Conservation (phyloP, 208 protist genomes). For the Leishmania major region DNA sequence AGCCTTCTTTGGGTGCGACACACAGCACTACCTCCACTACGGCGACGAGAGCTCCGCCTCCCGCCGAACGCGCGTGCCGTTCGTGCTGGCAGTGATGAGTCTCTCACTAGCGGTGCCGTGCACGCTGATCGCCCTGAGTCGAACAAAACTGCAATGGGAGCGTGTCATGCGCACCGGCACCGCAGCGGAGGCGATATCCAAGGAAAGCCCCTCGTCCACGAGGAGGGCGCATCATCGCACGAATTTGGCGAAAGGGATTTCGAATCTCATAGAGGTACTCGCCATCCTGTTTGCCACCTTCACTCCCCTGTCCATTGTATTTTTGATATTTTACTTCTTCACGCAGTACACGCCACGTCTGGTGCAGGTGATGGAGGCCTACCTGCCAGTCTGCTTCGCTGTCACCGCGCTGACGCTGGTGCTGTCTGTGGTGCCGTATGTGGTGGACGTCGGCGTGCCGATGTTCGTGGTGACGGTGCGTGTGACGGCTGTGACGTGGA, state of each 20-base stretch:
- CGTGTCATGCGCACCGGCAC: conserved; percentile 6
- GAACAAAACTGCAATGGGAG: conserved; percentile 59
- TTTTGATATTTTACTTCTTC: conserved; percentile 53
- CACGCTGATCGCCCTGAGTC: conserved; percentile 62
- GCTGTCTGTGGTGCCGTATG: conserved; percentile 66
- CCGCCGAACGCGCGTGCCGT: conserved; percentile 51
- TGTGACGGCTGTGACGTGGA: conserved; percentile 48
- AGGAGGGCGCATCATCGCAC: conserved; percentile 9
- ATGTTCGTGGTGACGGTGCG: conserved; percentile 40
- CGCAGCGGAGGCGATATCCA: neutral
- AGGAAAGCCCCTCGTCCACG: neutral
- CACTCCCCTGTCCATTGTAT: conserved; percentile 40
- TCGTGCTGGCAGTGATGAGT: conserved; percentile 63
- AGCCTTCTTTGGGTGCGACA: conserved; percentile 33
- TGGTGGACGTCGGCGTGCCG: conserved; percentile 46
- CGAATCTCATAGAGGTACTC: conserved; percentile 56
- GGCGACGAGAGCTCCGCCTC: conserved; percentile 7
- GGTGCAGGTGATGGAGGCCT: conserved; percentile 35
- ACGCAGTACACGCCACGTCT: conserved; percentile 48
- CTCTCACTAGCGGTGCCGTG: conserved; percentile 64
- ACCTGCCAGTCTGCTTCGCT: conserved; percentile 35
- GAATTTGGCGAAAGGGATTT: conserved; percentile 27
- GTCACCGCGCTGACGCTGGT: conserved; percentile 36
- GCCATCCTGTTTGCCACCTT: conserved; percentile 49
- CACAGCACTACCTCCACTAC: conserved; percentile 17